Base-by-base conservation (phyloP, 202 grass and related monocot species). In the Panicum virgatum region DNA sequence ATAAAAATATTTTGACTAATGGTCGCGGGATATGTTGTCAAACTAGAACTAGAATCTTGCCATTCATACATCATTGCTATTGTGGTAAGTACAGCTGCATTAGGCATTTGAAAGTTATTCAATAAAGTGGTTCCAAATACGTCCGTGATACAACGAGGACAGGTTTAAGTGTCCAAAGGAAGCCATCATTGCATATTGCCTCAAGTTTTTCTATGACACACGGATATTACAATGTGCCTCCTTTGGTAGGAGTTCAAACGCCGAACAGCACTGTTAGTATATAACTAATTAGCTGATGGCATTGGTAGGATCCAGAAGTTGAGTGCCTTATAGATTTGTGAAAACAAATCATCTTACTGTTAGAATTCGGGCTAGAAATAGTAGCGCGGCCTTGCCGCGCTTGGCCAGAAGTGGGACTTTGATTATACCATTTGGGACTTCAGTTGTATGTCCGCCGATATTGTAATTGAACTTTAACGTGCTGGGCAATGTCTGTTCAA, bases 31-130 rank as follows among this genome's bases (percentile, higher is more conserved):
- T n/a, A n/a, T n/a, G 30, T 30, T 30, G 30, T 30, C 2, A 30
- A 30, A 25, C 22, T 39, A 34, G 1, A 77, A 66, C 20, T 34
- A 51, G 44, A 34, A 72, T 20, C 26, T 59, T 59, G 44, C 44
- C 26, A 11, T 53, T 52, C 38, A 74, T 85, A 58, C 50, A n/a
- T 52, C 57, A 72, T 69, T 68, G 54, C 50, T 67, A 0, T 58
- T 69, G 12, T 11, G 22, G n/a, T 34, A 63, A 72, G 23, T 59
- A 63, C 14, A 66, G 26, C 2, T 12, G 15, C 50, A 22, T 83
- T 11, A 45, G 7, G 18, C 5, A 36, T 73, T 38, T 0, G 10
- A 26, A 12, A 71, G 1, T 25, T 23, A 50, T 79, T 59, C 51
- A 48, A 65, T 43, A 18, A 7, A 56, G 63, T 65, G 40, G 30